Base-by-base conservation (phyloP, 495 filamentous ascomycete genomes). In the Echria macrotheca region DNA sequence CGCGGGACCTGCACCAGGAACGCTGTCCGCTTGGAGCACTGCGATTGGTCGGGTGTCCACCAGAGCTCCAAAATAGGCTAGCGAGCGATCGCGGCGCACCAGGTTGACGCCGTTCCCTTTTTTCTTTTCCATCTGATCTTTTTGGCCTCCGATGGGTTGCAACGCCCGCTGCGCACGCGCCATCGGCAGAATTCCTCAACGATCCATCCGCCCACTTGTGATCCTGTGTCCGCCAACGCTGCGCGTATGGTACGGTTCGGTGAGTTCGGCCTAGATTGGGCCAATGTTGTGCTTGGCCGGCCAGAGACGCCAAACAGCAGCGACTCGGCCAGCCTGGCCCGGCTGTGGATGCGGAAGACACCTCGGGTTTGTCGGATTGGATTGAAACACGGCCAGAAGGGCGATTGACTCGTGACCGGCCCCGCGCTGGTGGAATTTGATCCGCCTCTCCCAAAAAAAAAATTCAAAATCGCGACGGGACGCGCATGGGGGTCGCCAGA, bases 91-190 rank as follows among this genome's bases (percentile, higher is more conserved):
- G 35, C 35, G 33, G 44, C 26, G 28, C 29, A 37, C 28, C 37
- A 42, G 45, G 25, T 25, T 28, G 38, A 22, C 44, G 44, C 25
- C 24, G 25, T 33, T 33, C 19, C n/a, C n/a, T n/a, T 39, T 35
- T 47, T 39, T 36, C 26, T 32, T 55, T 44, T 51, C 45, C 53
- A 32, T 55, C 53, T 51, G 53, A 55, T 55, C 53, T 52, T 54
- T 44, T 45, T 47, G 44, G 21, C 31, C 32, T 46, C 21, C 24
- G 32, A 32, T 28, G 36, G 18, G 36, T 21, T 42, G 18, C 28
- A 22, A 31, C 28, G 26, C 28, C 44, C 28, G 12, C 14, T 24
- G 21, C 46, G n/a, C 47, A 31, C 37, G 26, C 23, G 21, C 28
- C 38, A 29, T 42, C 38, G 47, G 44, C 31, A 36, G 31, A 47